A percentile compares a stretch with the other conserved stretches of the same genome.
phyloP scores from a whole-genome alignment of 257 asterid species.

The Fraxinus americana region DNA sequence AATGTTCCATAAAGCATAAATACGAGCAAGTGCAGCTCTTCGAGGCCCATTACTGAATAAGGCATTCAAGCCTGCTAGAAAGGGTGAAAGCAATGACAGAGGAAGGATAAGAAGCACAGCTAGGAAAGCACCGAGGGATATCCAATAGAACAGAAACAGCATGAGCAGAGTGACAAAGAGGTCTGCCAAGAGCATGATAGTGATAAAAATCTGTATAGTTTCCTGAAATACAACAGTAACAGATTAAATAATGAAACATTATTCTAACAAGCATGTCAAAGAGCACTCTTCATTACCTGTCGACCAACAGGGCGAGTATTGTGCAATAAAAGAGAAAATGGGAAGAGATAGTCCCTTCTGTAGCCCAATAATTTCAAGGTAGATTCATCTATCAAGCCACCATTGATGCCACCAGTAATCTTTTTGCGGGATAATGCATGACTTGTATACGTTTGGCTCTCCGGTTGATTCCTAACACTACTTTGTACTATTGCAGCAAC shows the following conservation, averaged over 20 bases:
- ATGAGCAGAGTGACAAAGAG: constrained; percentile 80
- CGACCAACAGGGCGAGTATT: constrained; percentile 92
- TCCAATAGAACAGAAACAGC: constrained; percentile 86
- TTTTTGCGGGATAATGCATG: constrained; percentile 67
- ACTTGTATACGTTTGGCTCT: constrained; percentile 48
- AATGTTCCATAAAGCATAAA: constrained; percentile 90
- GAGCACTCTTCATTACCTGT: constrained; percentile 56
- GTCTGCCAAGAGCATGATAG: constrained; percentile 85
- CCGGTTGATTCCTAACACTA: constrained; percentile 50
- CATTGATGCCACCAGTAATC: constrained; percentile 80
- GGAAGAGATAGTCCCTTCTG: constrained; percentile 70
- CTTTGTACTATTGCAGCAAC: constrained; percentile 41
- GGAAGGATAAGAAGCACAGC: constrained; percentile 94
- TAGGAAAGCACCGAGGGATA: constrained; percentile 85
- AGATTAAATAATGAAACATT: constrained; percentile 32
- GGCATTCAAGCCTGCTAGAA: constrained; percentile 96
- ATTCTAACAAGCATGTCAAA: constrained; percentile 23
- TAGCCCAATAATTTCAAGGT: constrained; percentile 67
- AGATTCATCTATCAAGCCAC: constrained; percentile 77
- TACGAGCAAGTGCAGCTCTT: constrained; percentile 88
- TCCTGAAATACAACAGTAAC: constrained; percentile 67
- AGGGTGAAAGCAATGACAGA: constrained; percentile 88
- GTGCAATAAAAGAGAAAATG: constrained; percentile 77
- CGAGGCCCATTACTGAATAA: constrained; percentile 85
- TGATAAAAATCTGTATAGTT: constrained; percentile 78